Percentiles rank a stretch among this genome's conserved stretches.
Conservation (phyloP, 345 rosid genomes). For the Lenwebbia sp. region DNA sequence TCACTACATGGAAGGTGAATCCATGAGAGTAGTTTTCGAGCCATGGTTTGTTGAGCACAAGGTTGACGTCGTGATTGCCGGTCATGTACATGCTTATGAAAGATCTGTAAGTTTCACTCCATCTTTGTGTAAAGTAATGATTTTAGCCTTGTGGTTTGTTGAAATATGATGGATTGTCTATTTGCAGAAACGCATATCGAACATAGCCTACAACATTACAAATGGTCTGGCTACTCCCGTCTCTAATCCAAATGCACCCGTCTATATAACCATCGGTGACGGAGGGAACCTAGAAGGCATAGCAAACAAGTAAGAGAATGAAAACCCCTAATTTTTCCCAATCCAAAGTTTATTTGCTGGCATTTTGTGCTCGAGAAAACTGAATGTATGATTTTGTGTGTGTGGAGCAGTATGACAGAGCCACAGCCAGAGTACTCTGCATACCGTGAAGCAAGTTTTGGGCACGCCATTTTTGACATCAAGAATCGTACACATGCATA, state of each 20-base stretch:
- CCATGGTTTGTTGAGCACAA: constrained; percentile 27
- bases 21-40: constrained; percentile 44
- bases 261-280: constrained; percentile 55
- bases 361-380: no score
- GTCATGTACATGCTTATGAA: constrained; percentile 58
- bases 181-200: constrained; percentile 40
- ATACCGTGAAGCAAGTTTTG: no score
- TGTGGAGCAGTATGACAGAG: no score
- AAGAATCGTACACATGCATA: no score
- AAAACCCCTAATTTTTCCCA: not conserved
- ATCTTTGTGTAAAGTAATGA: not conserved
- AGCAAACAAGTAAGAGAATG: constrained; percentile 21
- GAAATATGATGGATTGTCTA: not conserved
- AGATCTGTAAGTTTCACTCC: constrained; percentile 23
- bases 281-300: constrained; percentile 76
- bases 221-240: constrained; percentile 30
- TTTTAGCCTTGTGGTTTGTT: not conserved
- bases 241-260: constrained; percentile 37
- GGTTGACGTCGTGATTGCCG: constrained; percentile 43
- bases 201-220: constrained; percentile 35
- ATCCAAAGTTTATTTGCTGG: no score
- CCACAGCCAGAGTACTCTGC: no score
- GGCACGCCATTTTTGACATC: no score
- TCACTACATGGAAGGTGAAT: constrained; percentile 52
- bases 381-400: no score